These are phyloP conservation scores for Penicillium digitatum DNA, from an alignment of 2,329 filamentous ascomycete species.

Conservation along the genomic window DNA sequence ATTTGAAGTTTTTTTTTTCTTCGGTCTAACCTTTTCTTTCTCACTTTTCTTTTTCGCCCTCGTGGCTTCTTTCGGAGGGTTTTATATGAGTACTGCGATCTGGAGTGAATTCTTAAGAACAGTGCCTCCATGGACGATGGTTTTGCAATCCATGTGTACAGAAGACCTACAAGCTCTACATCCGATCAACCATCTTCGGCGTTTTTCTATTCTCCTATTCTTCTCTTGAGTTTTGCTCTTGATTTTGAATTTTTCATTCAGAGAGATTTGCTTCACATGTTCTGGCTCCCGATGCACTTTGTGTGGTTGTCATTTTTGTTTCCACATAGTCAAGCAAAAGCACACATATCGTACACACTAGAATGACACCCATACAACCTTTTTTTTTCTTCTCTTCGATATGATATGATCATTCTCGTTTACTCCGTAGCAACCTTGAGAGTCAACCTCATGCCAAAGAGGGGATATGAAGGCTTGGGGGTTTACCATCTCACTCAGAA, in stretches of 20 bases:
- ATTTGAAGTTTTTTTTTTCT: slow-evolving; percentile 2
- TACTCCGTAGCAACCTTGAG: background rate
- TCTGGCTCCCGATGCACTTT: background rate
- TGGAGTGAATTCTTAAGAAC: slow-evolving; percentile 15
- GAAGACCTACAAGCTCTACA: background rate
- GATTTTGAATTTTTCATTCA: background rate
- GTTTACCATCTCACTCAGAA: background rate
- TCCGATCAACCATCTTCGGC: slow-evolving; percentile 3
- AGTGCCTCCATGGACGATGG: slow-evolving; percentile 9
- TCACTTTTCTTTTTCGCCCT: background rate
- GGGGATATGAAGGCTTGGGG: background rate
- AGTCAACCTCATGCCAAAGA: background rate
- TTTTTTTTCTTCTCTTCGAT: no score
- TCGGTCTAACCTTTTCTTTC: background rate
- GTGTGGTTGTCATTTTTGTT: background rate
- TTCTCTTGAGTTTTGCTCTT: background rate
- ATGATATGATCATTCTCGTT: background rate
- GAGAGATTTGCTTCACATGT: background rate
- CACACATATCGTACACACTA: background rate
- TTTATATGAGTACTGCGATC: slow-evolving; percentile 13
- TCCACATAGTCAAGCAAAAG: background rate
- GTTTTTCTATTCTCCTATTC: background rate
- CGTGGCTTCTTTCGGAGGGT: background rate
- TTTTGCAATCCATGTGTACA: background rate
- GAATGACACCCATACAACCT: background rate